phyloP scores from a whole-genome alignment of 257 asterid genomes.

The Capsicum pubescens region DNA sequence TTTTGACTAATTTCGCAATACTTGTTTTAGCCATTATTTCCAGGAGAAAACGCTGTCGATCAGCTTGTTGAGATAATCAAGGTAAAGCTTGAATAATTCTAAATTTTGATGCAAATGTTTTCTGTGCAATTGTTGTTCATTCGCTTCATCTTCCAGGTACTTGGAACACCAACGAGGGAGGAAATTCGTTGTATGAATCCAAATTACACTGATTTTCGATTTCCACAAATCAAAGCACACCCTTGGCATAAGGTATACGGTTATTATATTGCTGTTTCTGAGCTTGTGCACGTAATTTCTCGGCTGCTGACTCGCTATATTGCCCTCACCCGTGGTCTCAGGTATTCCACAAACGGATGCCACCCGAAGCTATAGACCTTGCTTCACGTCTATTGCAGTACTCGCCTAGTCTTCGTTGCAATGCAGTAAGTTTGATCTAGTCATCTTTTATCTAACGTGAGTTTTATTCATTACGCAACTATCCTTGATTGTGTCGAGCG shows the following conservation, averaged over 20 bases:
- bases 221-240: constrained; percentile 93
- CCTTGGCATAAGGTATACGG: constrained; percentile 91
- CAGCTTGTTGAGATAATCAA: constrained; percentile 95
- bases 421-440: constrained; percentile 67
- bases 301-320: neutral
- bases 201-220: constrained; percentile 81
- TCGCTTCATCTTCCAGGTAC: constrained; percentile 62
- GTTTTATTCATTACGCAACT: neutral
- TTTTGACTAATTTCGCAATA: constrained; percentile 19
- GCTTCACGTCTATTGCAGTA: constrained; percentile 92
- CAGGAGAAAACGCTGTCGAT: constrained; percentile 96
- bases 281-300: neutral
- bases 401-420: constrained; percentile 96
- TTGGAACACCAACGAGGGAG: constrained; percentile 95
- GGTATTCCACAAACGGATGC: constrained; percentile 96
- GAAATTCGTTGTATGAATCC: constrained; percentile 98
- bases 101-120: constrained; percentile 12
- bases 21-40: constrained; percentile 77
- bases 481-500: neutral
- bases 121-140: constrained; percentile 29
- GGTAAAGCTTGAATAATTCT: constrained; percentile 48
- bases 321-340: constrained; percentile 32
- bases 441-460: neutral
- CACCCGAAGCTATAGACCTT: constrained; percentile 96
- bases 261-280: neutral